Evolutionary conservation across 2,329 filamentous ascomycete species (phyloP), one percentile per base, ranked within the genome.

Genomic region (Colletotrichum filicis): DNA sequence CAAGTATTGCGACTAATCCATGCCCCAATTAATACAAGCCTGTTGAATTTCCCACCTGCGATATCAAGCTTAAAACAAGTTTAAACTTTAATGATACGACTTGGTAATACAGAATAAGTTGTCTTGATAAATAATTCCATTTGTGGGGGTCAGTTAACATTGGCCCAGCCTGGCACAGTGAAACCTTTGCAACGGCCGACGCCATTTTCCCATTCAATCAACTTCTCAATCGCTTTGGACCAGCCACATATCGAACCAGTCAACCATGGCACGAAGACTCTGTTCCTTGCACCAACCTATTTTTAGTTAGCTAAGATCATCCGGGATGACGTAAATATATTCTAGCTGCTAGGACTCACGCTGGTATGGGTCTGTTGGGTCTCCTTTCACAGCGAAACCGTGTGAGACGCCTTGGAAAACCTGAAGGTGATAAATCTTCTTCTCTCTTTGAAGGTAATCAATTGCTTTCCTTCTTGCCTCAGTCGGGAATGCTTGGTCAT

Each of bases 331-430:
- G 24, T 16, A 0, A 9, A 19, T 4, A 5, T n/a, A 14, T 5
- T 19, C 4, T 49, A 2, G n/a, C 19, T 9, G 22, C 1, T 35
- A 5, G n/a, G 42, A 59, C 70, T 66, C 16, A 73, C 70, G 70
- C 12, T 73, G 70, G 28, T 73, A 73, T 0, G 70, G 70, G 9
- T 86, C 80, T 14, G 83, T 77, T 55, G 82, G 77, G 76, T 93
- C 89, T 3, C 84, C 87, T 64, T 90, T 86, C 9, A 91, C 86
- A 8, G 89, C 89, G 78, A 93, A 93, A 0, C 92, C 91, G 78
- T 93, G 92, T 73, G 85, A 81, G 19, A 92, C 89, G 49, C 87
- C 87, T 28, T 86, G 86, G 83, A 90, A 93, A 24, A 94, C 82
- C 78, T 88, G 90, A 75, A 92, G 84, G 77, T 93, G 90, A 80